Percentiles rank a stretch among this genome's conserved stretches.
Evolutionary conservation across 805 yeast genomes (phyloP).

Genomic region (Alloascoidea hylecoeti): DNA sequence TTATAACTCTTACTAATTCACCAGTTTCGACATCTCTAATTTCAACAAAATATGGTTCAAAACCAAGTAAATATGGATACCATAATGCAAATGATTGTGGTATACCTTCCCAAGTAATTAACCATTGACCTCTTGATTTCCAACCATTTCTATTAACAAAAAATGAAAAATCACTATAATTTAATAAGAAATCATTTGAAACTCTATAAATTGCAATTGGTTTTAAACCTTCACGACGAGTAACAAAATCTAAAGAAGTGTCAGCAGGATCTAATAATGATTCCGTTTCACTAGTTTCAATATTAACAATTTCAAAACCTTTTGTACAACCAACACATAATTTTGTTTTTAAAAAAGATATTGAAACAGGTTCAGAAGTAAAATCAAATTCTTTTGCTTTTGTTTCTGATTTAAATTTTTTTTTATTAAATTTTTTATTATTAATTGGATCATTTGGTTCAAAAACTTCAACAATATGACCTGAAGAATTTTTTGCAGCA

Average conservation of each 20-base stretch:
- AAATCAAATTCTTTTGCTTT: constrained; percentile 64
- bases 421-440: constrained; percentile 19
- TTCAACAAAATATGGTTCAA: constrained; percentile 84
- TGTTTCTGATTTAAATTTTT: constrained; percentile 51
- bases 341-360: constrained; percentile 78
- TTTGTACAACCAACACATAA: constrained; percentile 92
- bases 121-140: constrained; percentile 90
- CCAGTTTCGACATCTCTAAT: constrained; percentile 84
- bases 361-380: constrained; percentile 81
- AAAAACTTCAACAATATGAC: constrained; percentile 67
- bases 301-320: constrained; percentile 89
- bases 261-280: constrained; percentile 95
- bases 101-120: constrained; percentile 92
- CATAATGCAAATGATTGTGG: constrained; percentile 88
- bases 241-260: constrained; percentile 90
- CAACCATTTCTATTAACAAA: constrained; percentile 93
- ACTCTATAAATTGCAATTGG: constrained; percentile 89
- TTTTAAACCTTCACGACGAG: constrained; percentile 63
- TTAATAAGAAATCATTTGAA: constrained; percentile 75
- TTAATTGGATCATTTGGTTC: constrained; percentile 70
- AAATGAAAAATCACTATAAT: constrained; percentile 88
- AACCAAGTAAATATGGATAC: constrained; percentile 87
- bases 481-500: constrained; percentile 72
- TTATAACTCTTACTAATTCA: constrained; percentile 72
- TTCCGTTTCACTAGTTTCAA: constrained; percentile 76